Conservation (phyloP, 1,139 yeast species). For the Kurtzmaniella quercitrusa region DNA sequence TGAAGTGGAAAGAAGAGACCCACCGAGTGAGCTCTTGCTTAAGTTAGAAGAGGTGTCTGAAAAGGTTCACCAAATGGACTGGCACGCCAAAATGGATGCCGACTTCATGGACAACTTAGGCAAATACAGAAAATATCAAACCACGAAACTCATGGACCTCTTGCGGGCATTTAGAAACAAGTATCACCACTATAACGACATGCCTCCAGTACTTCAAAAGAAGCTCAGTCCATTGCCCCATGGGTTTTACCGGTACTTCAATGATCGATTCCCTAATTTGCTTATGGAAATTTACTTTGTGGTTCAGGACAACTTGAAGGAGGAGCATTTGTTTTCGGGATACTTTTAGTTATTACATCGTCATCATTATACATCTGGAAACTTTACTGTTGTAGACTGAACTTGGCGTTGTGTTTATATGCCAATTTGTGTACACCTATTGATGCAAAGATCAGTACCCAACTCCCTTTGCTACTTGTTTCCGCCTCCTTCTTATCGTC, state of each 20-base stretch:
- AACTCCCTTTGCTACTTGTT: too few species aligned
- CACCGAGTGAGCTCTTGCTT: slow-evolving; percentile 65
- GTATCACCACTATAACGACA: slow-evolving; percentile 87
- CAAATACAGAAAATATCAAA: slow-evolving; percentile 82
- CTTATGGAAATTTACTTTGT: slow-evolving; percentile 72
- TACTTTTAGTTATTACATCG: slow-evolving; percentile 31
- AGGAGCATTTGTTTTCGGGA: slow-evolving; percentile 58
- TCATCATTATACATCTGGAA: background rate
- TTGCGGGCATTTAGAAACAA: slow-evolving; percentile 88
- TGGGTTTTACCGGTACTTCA: slow-evolving; percentile 78
- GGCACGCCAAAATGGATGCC: slow-evolving; percentile 73
- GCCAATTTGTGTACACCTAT: too few species aligned
- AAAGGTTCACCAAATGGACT: slow-evolving; percentile 58
- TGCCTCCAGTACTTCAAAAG: slow-evolving; percentile 58
- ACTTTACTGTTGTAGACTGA: background rate
- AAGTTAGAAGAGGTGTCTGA: slow-evolving; percentile 55
- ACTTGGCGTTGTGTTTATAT: too few species aligned
- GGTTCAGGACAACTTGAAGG: slow-evolving; percentile 50
- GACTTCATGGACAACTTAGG: slow-evolving; percentile 79
- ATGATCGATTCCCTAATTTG: slow-evolving; percentile 68
- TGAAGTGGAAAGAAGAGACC: slow-evolving; percentile 84
- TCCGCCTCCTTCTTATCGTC: too few species aligned
- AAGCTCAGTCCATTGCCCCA: slow-evolving; percentile 78
- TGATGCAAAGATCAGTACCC: too few species aligned
- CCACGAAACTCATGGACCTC: slow-evolving; percentile 75